Conservation (phyloP, 176 grass and related monocot genomes). For the Avena insularis region DNA sequence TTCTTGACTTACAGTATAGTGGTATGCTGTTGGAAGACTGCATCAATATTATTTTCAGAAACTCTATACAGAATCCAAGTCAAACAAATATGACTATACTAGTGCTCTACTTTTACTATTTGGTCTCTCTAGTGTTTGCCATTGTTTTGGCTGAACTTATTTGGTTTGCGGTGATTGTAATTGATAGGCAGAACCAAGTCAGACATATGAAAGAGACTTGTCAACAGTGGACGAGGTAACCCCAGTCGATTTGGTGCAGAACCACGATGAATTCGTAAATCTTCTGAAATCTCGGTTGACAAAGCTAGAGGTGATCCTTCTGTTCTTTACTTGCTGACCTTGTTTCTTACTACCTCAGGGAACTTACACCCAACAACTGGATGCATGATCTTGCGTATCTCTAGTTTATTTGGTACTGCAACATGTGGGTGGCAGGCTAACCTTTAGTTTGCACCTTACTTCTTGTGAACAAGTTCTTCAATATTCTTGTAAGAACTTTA, state of each 20-base stretch:
- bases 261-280: slow-evolving; percentile 89
- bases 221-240: slow-evolving; percentile 53
- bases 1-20: slow-evolving; percentile 16
- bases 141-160: slow-evolving; percentile 33
- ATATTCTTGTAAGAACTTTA: slow-evolving; percentile 29
- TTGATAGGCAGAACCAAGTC: slow-evolving; percentile 52
- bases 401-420: slow-evolving; percentile 26
- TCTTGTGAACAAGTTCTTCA: slow-evolving; percentile 1
- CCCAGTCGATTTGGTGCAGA: slow-evolving; percentile 61
- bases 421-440: slow-evolving; percentile 2
- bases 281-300: slow-evolving; percentile 91
- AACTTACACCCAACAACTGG: slow-evolving; percentile 19
- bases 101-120: slow-evolving; percentile 29
- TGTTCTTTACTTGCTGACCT: slow-evolving; percentile 13
- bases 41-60: slow-evolving; percentile 36
- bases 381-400: neutral
- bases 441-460: slow-evolving; percentile 28
- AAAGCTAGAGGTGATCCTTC: slow-evolving; percentile 76
- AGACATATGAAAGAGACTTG: slow-evolving; percentile 58
- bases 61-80: slow-evolving; percentile 15
- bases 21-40: neutral
- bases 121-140: slow-evolving; percentile 15
- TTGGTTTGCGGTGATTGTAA: slow-evolving; percentile 33
- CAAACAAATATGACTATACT: neutral
- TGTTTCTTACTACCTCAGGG: slow-evolving; percentile 33